Percentiles rank a stretch among this genome's conserved stretches.
Evolutionary conservation across 2,329 filamentous ascomycete genomes (phyloP).

Genomic region (Fusarium burgessii): DNA sequence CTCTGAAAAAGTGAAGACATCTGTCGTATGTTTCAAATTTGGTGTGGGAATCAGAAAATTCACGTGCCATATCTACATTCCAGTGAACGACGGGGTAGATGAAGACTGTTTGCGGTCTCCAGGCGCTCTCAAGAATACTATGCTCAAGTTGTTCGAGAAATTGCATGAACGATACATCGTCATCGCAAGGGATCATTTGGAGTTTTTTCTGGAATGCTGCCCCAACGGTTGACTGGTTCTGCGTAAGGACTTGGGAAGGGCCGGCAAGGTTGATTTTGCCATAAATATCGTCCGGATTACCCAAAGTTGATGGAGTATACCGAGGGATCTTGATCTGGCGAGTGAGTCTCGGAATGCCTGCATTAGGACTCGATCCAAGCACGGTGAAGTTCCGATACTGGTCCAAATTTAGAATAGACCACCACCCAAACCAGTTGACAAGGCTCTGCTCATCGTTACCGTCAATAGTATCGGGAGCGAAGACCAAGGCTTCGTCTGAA

Average conservation of each 20-base stretch:
- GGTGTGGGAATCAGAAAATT: slow-evolving; percentile 37
- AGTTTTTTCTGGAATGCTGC: not conserved
- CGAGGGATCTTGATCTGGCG: slow-evolving; percentile 42
- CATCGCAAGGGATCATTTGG: slow-evolving; percentile 14
- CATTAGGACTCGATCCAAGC: slow-evolving; percentile 58
- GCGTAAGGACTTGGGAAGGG: not conserved
- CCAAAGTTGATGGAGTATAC: slow-evolving; percentile 52
- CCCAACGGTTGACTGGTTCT: not conserved
- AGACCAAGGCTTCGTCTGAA: slow-evolving; percentile 54
- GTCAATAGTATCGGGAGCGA: slow-evolving; percentile 62
- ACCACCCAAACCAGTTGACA: slow-evolving; percentile 72
- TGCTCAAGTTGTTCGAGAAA: slow-evolving; percentile 23
- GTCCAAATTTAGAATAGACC: slow-evolving; percentile 64
- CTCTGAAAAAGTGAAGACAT: slow-evolving; percentile 39
- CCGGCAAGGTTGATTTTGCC: slow-evolving; percentile 10
- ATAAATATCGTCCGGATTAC: slow-evolving; percentile 53
- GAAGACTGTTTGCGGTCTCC: slow-evolving; percentile 51
- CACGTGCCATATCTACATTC: slow-evolving; percentile 41
- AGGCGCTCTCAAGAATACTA: not conserved
- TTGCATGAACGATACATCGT: slow-evolving; percentile 7
- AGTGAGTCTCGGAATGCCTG: slow-evolving; percentile 37
- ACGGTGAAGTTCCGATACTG: slow-evolving; percentile 67
- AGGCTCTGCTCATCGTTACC: slow-evolving; percentile 71
- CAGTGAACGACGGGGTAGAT: slow-evolving; percentile 57
- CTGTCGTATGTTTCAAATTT: slow-evolving; percentile 37